These are phyloP conservation scores for Zygosaccharomyces siamensis DNA, from an alignment of 805 yeast species.

Conservation along the genomic window DNA sequence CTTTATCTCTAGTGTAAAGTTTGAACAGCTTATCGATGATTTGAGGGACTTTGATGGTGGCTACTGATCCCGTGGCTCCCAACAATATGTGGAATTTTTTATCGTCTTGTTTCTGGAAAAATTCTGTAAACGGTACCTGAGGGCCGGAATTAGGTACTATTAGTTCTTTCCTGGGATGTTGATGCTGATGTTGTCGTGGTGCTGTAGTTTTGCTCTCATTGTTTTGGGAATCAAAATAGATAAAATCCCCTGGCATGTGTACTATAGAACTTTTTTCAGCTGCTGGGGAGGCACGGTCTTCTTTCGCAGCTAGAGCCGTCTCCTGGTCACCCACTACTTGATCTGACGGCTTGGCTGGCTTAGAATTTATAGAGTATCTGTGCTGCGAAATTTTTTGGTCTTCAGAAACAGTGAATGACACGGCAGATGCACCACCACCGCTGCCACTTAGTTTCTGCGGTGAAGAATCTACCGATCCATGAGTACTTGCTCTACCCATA, in stretches of 20 bases:
- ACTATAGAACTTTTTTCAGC: slow-evolving; percentile 31
- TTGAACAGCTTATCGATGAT: slow-evolving; percentile 84
- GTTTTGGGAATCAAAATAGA: slow-evolving; percentile 26
- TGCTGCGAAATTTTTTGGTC: slow-evolving; percentile 41
- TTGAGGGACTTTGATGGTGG: slow-evolving; percentile 87
- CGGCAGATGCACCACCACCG: slow-evolving; percentile 19
- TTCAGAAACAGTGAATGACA: slow-evolving; percentile 47
- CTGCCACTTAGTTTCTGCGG: slow-evolving; percentile 9
- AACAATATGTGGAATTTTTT: slow-evolving; percentile 81
- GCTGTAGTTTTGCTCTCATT: slow-evolving; percentile 7
- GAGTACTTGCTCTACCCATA: slow-evolving; percentile 7
- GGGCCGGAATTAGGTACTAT: slow-evolving; percentile 49
- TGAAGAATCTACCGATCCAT: slow-evolving; percentile 6
- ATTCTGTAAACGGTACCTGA: slow-evolving; percentile 70
- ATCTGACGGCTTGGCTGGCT: slow-evolving; percentile 32
- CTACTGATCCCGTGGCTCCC: slow-evolving; percentile 96
- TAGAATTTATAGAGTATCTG: slow-evolving; percentile 54
- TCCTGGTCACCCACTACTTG: background rate
- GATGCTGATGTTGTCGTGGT: slow-evolving; percentile 33
- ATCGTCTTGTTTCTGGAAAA: slow-evolving; percentile 67
- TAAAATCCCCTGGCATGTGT: slow-evolving; percentile 36
- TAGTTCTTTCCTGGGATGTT: slow-evolving; percentile 41
- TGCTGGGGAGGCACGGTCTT: slow-evolving; percentile 12
- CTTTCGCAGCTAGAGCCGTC: background rate
- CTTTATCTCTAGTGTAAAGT: slow-evolving; percentile 65